Percentiles rank a stretch among this genome's conserved stretches.
phyloP scores from a whole-genome alignment of 306 rosid species.

The Cucurbita maxima region DNA sequence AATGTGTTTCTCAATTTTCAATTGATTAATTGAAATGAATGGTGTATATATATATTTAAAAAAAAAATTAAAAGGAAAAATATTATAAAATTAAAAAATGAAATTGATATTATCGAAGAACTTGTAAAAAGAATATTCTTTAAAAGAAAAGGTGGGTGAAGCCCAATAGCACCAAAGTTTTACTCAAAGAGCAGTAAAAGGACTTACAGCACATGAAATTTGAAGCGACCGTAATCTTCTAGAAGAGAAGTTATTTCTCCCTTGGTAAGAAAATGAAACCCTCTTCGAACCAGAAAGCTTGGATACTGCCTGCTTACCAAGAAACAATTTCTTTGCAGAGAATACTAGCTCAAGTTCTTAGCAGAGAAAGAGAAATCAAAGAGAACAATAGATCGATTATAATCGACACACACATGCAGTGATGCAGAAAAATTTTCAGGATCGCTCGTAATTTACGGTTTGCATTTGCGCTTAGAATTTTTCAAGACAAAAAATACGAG shows the following conservation, averaged over 20 bases:
- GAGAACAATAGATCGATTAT: neutral
- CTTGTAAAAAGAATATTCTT: no score
- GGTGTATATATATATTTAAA: no score
- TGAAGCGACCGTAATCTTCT: conserved; percentile 18
- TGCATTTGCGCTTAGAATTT: no score
- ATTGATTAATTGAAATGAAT: no score
- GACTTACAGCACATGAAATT: conserved; percentile 54
- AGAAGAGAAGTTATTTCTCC: conserved; percentile 30
- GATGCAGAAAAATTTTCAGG: neutral
- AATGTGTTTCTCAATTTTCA: no score
- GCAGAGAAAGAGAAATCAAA: neutral
- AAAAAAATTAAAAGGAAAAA: no score
- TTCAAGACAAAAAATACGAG: no score
- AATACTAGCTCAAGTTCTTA: neutral
- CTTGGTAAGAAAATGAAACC: conserved; percentile 17
- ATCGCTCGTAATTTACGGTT: neutral
- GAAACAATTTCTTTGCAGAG: neutral
- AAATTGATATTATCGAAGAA: no score
- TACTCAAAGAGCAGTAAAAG: neutral
- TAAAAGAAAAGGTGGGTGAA: no score
- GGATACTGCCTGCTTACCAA: conserved; percentile 25
- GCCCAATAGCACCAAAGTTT: no score
- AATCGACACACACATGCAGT: neutral
- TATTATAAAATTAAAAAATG: no score
- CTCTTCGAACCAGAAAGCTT: conserved; percentile 12